Conservation (phyloP, 805 yeast species). For the Wickerhamiella cacticola region DNA sequence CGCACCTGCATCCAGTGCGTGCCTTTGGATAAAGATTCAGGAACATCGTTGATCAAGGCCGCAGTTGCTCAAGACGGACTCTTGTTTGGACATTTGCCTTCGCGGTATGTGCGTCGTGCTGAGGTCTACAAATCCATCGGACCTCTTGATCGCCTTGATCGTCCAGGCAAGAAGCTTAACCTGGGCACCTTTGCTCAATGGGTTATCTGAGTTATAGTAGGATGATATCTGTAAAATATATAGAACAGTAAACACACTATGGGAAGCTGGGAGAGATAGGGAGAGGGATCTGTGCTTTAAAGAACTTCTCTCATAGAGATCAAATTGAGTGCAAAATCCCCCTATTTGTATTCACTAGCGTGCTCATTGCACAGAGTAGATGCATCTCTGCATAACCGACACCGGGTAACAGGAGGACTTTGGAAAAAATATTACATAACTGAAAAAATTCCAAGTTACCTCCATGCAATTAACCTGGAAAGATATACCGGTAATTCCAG, state of each 20-base stretch:
- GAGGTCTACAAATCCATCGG: neutral
- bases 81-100: neutral
- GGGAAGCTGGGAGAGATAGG: too few species aligned
- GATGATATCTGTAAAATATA: too few species aligned
- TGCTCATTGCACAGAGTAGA: too few species aligned
- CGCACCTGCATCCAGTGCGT: neutral
- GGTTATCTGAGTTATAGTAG: too few species aligned
- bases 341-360: too few species aligned
- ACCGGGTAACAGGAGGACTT: neutral
- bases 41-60: neutral
- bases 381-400: neutral
- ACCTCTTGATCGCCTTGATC: neutral
- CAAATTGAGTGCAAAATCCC: too few species aligned
- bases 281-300: too few species aligned
- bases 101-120: neutral
- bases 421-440: slow-evolving; percentile 3
- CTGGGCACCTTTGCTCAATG: too few species aligned
- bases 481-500: slow-evolving; percentile 92
- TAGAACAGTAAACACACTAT: too few species aligned
- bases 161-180: too few species aligned
- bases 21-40: neutral
- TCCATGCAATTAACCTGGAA: slow-evolving; percentile 97
- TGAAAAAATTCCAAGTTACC: slow-evolving; percentile 2
- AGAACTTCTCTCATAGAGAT: too few species aligned
- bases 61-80: neutral